Evolutionary conservation across 306 rosid species (phyloP).

Genomic region (Lotus japonicus): DNA sequence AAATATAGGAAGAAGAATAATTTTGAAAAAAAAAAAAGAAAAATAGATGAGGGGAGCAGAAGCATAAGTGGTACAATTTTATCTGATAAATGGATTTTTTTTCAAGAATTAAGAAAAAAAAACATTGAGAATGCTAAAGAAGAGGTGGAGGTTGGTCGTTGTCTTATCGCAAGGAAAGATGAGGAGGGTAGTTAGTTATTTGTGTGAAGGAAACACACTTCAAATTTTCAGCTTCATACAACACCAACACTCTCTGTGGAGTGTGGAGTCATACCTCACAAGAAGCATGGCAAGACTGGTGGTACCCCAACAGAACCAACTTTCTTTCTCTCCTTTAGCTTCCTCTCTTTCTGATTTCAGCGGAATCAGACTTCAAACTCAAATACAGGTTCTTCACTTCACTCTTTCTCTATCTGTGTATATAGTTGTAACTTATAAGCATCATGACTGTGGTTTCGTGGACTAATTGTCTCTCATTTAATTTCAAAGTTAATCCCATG

Average conservation of each 20-base stretch:
- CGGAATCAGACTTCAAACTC: slow-evolving; percentile 66
- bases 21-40: no score
- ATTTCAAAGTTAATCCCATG: neutral
- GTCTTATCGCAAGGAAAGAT: slow-evolving; percentile 60
- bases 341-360: slow-evolving; percentile 79
- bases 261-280: neutral
- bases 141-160: slow-evolving; percentile 40
- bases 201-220: neutral
- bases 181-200: slow-evolving; percentile 16
- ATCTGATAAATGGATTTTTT: neutral
- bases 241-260: neutral
- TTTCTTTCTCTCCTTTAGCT: slow-evolving; percentile 72
- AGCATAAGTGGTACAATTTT: neutral
- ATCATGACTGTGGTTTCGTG: neutral
- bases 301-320: slow-evolving; percentile 52
- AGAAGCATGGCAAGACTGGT: slow-evolving; percentile 65
- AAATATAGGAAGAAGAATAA: no score
- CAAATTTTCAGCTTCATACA: slow-evolving; percentile 19
- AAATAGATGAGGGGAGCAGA: no score
- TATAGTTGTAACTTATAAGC: no score
- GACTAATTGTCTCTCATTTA: neutral
- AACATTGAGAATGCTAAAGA: slow-evolving; percentile 44
- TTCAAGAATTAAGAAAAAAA: neutral
- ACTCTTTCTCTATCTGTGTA: no score
- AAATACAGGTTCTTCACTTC: slow-evolving; percentile 58